Percentiles rank a stretch among this genome's conserved stretches.
Conservation (phyloP, 805 yeast genomes). For the Candida insectorum region DNA sequence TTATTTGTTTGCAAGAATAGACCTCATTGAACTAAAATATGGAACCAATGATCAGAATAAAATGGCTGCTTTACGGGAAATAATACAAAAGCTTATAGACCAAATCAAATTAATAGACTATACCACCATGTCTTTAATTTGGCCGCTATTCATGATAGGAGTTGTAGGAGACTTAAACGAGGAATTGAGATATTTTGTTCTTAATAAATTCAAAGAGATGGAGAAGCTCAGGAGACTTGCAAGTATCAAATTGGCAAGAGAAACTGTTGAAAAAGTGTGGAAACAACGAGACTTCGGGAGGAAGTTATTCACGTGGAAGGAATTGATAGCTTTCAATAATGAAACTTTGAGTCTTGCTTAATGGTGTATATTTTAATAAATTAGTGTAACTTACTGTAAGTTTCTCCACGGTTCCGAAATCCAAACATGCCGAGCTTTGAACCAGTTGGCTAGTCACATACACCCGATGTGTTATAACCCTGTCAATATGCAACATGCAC, state of each 20-base stretch:
- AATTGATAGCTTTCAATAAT: slow-evolving; percentile 32
- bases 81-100: slow-evolving; percentile 21
- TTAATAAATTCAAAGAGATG: slow-evolving; percentile 29
- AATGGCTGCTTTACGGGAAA: slow-evolving; percentile 14
- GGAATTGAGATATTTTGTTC: slow-evolving; percentile 37
- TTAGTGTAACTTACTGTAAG: too few species aligned
- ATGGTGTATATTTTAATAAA: too few species aligned
- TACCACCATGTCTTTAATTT: slow-evolving; percentile 31
- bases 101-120: slow-evolving; percentile 11
- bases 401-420: too few species aligned
- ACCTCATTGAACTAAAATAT: slow-evolving; percentile 13
- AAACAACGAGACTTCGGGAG: slow-evolving; percentile 34
- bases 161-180: slow-evolving; percentile 25
- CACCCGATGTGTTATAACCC: too few species aligned
- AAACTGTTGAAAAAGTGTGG: slow-evolving; percentile 36
- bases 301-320: slow-evolving; percentile 27
- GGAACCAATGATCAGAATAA: slow-evolving; percentile 7
- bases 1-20: slow-evolving; percentile 34
- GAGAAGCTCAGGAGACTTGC: slow-evolving; percentile 33
- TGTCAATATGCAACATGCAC: too few species aligned
- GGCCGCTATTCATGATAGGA: slow-evolving; percentile 42
- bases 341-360: slow-evolving; percentile 38
- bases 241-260: slow-evolving; percentile 34
- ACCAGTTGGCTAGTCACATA: too few species aligned
- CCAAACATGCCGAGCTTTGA: too few species aligned